These are phyloP conservation scores for Bothriochloa decipiens DNA, from an alignment of 176 grass and related monocot genomes.

Conservation along the genomic window DNA sequence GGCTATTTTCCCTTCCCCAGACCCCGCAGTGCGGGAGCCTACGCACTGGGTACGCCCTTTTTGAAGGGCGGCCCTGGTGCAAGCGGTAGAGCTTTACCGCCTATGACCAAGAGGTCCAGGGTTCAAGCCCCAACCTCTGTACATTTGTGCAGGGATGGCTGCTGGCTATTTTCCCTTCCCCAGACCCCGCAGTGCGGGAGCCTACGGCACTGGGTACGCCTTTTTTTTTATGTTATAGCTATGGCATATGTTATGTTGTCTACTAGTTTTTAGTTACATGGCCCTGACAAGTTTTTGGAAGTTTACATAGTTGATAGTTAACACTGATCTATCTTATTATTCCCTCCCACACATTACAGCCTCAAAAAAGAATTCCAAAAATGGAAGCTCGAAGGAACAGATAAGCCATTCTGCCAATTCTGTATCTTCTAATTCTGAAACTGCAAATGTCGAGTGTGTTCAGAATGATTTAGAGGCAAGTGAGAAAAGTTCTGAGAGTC, in stretches of 20 bases:
- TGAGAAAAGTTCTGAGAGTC: conserved; percentile 45
- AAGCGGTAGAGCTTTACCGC: no score
- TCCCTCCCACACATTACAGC: conserved; percentile 32
- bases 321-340: conserved; percentile 39
- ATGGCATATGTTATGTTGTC: conserved; percentile 27
- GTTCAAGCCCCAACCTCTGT: no score
- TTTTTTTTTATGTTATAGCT: no score
- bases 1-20: no score
- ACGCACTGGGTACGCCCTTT: no score
- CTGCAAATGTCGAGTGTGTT: conserved; percentile 29
- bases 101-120: no score
- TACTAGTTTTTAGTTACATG: conserved; percentile 28
- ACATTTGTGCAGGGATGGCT: no score
- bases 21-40: no score
- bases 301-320: conserved; percentile 34
- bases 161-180: no score
- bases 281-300: conserved; percentile 22
- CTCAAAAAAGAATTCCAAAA: conserved; percentile 48
- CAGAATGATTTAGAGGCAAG: conserved; percentile 27
- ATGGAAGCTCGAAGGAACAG: conserved; percentile 37
- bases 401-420: conserved; percentile 15
- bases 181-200: no score
- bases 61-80: no score
- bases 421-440: conserved; percentile 38
- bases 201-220: no score